Conservation (phyloP, 1,284 basidiomycete species). For the Rhodotorula sp. region DNA sequence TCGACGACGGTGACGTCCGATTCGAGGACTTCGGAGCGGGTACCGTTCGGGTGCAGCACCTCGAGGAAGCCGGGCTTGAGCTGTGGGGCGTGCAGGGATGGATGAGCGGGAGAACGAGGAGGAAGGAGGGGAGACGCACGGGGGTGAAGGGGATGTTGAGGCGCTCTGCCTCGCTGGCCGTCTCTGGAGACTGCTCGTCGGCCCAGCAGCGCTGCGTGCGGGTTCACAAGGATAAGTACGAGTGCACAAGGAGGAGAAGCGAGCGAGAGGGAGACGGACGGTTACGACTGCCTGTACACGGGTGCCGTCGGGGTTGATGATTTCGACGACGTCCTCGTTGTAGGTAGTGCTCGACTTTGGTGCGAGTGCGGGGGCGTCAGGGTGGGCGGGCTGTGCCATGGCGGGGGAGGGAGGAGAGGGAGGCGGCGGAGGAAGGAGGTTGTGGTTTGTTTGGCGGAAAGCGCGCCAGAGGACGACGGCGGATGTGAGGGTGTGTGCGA, state of each 20-base stretch:
- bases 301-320: constrained; percentile 2
- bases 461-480: constrained; percentile 13
- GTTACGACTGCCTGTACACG: constrained; percentile 23
- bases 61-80: constrained; percentile 57
- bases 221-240: too few relatives aligned
- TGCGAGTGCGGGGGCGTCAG: neutral
- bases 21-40: constrained; percentile 58
- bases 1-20: constrained; percentile 68
- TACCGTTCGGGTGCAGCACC: constrained; percentile 54
- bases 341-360: constrained; percentile 16
- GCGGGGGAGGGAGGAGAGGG: neutral
- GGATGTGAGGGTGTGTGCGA: constrained; percentile 15
- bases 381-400: neutral
- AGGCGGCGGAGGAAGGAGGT: neutral
- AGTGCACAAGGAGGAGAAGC: neutral
- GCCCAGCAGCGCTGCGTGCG: constrained; percentile 38
- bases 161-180: constrained; percentile 23
- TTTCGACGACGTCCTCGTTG: constrained; percentile 35
- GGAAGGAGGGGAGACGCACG: constrained; percentile 2
- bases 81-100: neutral
- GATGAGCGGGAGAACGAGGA: neutral
- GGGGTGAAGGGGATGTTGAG: constrained; percentile 31
- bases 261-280: constrained; percentile 4
- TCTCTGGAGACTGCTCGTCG: constrained; percentile 38
- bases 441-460: neutral